Percentiles rank a stretch among this genome's conserved stretches.
Conservation (phyloP, 202 grass and related monocot genomes). For the Dendrocalamus latiflorus region DNA sequence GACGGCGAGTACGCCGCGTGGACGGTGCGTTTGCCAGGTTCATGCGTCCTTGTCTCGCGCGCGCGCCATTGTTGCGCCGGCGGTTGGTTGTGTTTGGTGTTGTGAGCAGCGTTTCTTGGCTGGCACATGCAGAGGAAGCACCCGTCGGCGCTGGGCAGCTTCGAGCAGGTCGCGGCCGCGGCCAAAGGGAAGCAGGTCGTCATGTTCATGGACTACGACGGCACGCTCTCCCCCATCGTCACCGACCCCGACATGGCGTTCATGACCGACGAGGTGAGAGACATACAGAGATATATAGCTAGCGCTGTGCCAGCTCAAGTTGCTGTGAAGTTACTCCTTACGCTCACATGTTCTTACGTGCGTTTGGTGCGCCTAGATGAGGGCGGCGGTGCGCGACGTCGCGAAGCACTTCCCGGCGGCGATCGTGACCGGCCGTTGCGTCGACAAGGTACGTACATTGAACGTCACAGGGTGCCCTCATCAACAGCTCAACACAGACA, state of each 20-base stretch:
- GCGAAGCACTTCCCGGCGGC: conserved; percentile 52
- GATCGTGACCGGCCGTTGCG: conserved; percentile 61
- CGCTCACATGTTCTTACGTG: not conserved
- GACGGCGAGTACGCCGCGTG: conserved; percentile 36
- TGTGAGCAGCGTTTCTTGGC: not conserved
- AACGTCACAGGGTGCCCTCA: too few species aligned
- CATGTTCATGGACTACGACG: conserved; percentile 80
- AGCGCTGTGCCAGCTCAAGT: not conserved
- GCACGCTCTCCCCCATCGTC: conserved; percentile 74
- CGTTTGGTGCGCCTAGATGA: conserved; percentile 34
- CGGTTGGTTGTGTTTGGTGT: not conserved
- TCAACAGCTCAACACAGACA: not conserved
- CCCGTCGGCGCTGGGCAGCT: conserved; percentile 54
- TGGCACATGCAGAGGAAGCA: conserved; percentile 38
- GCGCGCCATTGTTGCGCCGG: not conserved
- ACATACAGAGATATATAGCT: too few species aligned
- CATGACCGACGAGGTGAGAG: conserved; percentile 45
- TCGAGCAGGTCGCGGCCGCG: conserved; percentile 40
- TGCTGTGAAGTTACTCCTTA: not conserved
- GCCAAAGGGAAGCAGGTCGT: conserved; percentile 42
- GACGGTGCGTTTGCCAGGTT: conserved; percentile 23
- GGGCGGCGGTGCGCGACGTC: conserved; percentile 42
- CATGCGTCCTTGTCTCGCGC: not conserved
- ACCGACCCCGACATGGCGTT: conserved; percentile 60
- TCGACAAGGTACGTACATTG: conserved; percentile 42